Evolutionary conservation across 371 early-diverging fungal species (phyloP).

Genomic region (Fennellomyces sp.): DNA sequence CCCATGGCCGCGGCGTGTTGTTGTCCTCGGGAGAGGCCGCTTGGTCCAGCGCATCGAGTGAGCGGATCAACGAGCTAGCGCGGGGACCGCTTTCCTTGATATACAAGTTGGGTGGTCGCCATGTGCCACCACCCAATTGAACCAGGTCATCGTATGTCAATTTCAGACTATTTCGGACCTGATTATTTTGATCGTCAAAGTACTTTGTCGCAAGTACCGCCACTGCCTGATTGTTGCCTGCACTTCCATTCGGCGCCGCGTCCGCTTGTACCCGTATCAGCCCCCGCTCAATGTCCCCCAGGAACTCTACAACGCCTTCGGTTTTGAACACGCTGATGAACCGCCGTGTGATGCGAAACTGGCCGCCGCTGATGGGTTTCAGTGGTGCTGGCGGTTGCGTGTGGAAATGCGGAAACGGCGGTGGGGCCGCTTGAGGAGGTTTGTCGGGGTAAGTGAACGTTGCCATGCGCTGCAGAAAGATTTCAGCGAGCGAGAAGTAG

Average conservation of each 20-base stretch:
- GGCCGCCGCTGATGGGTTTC: conserved; percentile 9
- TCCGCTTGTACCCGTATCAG: conserved; percentile 1
- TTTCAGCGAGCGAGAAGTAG: conserved; percentile 30
- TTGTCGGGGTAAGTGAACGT: conserved; percentile 19
- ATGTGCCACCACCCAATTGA: conserved; percentile 20
- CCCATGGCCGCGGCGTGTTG: not conserved
- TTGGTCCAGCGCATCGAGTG: conserved; percentile 10
- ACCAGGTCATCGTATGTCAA: conserved; percentile 9
- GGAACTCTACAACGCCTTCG: conserved; percentile 16
- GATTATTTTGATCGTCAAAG: conserved; percentile 5
- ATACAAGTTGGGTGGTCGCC: conserved; percentile 26
- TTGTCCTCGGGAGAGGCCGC: not conserved
- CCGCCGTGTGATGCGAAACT: conserved; percentile 25
- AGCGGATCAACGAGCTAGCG: conserved; percentile 6
- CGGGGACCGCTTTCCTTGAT: not conserved
- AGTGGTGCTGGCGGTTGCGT: not conserved
- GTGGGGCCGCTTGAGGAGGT: not conserved
- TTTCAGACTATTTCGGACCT: conserved; percentile 7
- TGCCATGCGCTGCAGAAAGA: conserved; percentile 26
- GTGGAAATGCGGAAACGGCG: not conserved
- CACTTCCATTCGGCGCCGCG: not conserved
- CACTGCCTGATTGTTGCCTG: not conserved
- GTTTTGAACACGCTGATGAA: conserved; percentile 29
- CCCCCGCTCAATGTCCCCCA: conserved; percentile 16
- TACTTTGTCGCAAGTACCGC: conserved; percentile 1